These are phyloP conservation scores for Ligustrum vulgare DNA, from an alignment of 257 asterid species.

Conservation along the genomic window DNA sequence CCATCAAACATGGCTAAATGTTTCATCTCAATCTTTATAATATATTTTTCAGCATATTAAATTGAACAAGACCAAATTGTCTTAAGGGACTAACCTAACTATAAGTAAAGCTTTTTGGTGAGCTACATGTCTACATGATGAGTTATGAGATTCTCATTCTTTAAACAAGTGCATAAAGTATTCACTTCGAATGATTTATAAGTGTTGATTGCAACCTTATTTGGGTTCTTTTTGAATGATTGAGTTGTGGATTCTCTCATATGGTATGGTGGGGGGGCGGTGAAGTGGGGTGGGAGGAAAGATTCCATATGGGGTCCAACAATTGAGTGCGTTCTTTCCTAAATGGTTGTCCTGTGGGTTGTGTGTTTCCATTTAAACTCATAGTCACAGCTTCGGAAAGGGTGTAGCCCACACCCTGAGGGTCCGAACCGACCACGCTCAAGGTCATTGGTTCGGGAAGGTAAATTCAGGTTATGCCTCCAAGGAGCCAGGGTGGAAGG, in stretches of 20 bases:
- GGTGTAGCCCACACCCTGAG: no score
- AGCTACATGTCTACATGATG: background rate
- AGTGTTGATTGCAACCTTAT: background rate
- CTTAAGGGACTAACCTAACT: background rate
- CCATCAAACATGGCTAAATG: background rate
- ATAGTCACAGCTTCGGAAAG: no score
- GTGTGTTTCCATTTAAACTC: background rate
- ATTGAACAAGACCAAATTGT: background rate
- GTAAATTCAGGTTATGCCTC: no score
- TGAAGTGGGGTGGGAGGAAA: background rate
- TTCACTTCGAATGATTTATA: background rate
- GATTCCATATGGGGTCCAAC: slow-evolving; percentile 5
- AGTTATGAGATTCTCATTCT: background rate
- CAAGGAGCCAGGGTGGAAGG: no score
- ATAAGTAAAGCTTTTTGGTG: background rate
- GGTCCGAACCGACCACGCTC: no score
- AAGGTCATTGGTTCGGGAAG: no score
- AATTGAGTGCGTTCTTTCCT: background rate
- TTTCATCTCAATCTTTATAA: background rate
- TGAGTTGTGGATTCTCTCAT: background rate
- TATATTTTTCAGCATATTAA: background rate
- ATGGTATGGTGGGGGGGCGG: background rate
- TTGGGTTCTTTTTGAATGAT: background rate
- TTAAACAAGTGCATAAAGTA: background rate
- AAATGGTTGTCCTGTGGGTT: background rate